Evolutionary conservation across 208 protist species (phyloP), one percentile per base, ranked within the genome.

Genomic region (Trypanosoma mega): DNA sequence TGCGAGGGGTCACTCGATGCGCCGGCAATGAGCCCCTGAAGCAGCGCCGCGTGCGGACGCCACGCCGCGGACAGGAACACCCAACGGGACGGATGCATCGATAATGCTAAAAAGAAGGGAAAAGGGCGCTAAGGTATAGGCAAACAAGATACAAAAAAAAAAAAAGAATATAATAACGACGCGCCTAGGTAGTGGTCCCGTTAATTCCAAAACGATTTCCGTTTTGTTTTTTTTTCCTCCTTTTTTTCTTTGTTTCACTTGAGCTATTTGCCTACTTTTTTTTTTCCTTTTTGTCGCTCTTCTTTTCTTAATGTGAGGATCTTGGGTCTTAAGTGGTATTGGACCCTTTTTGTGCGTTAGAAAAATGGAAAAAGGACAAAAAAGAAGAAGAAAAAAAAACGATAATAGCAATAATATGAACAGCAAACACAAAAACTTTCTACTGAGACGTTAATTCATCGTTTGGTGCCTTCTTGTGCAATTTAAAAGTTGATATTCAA

Each of bases 31-130:
- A 76, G 87, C 5, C 52, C 45, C 50, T 87, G 82, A 11, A 90
- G 59, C 41, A 81, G 77, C 69, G 84, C 79, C 6, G 77, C 78
- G 63, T 90, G 83, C 26, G 74, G 68, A 6, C 76, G 70, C 80
- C 83, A 90, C 24, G 69, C 56, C 12, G 50, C 24, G 2, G 78
- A 85, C 14, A 67, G n/a, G 31, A 23, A 54, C 34, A 6, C 6
- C 34, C 8, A 6, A 12, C 34, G 34, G 34, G 34, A 16, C 34
- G 8, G 34, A 6, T 12, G 12, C 34, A 39, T 39, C 34, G 34
- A 39, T 6, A 16, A 6, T 39, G 8, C 34, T 39, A 39, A 39
- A 39, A 12, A 16, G 34, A 6, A 39, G 8, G 6, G 8, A 16
- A 6, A 6, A 16, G 34, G 8, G 6, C 34, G 12, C 34, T 16